These are phyloP conservation scores for Spergularia bocconei DNA, from an alignment of 148 eudicot species.

Conservation along the genomic window DNA sequence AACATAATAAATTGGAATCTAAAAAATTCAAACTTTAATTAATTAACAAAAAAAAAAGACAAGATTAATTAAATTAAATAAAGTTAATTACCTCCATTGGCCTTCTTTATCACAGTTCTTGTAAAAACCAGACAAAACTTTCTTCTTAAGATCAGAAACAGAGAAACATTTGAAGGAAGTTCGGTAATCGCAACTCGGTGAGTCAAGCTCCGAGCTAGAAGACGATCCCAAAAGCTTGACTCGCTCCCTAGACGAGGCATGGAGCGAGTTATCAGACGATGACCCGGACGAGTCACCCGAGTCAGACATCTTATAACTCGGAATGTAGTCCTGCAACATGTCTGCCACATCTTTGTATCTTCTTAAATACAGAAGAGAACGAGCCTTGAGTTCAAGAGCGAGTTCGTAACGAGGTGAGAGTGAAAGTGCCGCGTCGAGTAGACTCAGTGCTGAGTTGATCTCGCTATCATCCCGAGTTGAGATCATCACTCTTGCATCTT, in stretches of 20 bases:
- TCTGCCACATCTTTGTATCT: constrained; percentile 81
- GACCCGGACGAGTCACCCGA: constrained; percentile 51
- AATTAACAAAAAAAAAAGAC: background rate
- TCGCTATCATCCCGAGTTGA: constrained; percentile 58
- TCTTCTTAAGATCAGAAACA: constrained; percentile 81
- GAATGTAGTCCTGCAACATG: constrained; percentile 86
- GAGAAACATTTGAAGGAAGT: constrained; percentile 76
- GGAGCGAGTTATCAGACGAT: constrained; percentile 60
- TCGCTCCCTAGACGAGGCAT: constrained; percentile 52
- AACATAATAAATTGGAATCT: background rate
- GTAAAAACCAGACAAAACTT: constrained; percentile 62
- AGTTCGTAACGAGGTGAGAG: constrained; percentile 60
- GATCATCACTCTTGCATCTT: constrained; percentile 59
- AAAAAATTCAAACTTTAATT: background rate
- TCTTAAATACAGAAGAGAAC: constrained; percentile 59
- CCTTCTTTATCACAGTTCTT: constrained; percentile 76
- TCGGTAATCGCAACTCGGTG: constrained; percentile 33
- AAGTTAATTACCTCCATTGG: constrained; percentile 80
- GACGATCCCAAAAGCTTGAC: constrained; percentile 55
- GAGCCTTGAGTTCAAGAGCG: constrained; percentile 74
- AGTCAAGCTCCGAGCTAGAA: constrained; percentile 29
- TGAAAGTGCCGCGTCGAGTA: constrained; percentile 65
- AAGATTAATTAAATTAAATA: background rate
- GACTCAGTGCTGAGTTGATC: constrained; percentile 55
- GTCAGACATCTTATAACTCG: constrained; percentile 58